Evolutionary conservation across 495 filamentous ascomycete genomes (phyloP), one percentile per base, ranked within the genome.

Genomic region (Xylaria sp.): DNA sequence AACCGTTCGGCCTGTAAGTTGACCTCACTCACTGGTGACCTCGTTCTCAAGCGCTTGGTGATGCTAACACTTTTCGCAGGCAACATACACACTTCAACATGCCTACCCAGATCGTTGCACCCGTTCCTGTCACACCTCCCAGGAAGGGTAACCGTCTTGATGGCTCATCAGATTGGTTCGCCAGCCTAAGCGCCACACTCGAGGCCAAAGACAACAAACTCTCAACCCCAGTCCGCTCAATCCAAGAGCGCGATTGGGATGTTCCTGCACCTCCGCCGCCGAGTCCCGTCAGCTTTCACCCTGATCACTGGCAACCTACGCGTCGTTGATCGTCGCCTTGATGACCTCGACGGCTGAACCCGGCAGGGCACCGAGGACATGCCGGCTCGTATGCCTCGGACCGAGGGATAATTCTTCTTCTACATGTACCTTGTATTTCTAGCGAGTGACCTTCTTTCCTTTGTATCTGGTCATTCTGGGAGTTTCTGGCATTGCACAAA

Each of bases 211-310:
- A 74, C 68, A 74, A 69, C 77, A 72, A 79, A 70, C 75, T 76
- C n/a, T 52, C 74, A 43, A 78, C 82, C 0, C 82, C 84, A 17
- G 79, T 80, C 69, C 83, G 80, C 74, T 72, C 78, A 66, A 85
- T 85, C 74, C 81, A 80, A 70, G 83, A 86, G 76, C 74, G 80
- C 55, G 84, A 85, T 76, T 86, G 83, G 79, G 78, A 82, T 41
- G 84, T 85, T 26, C 84, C 84, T 50, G 83, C 83, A 15, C 83
- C 84, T 1, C 84, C 84, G 24, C 84, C 84, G 35, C 84, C 84
- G 8, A 84, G 81, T 71, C 84, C 84, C 33, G 82, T 86, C 68
- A 80, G 82, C 76, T 85, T 83, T 73, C 79, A 80, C 31, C 70
- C 76, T 40, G 81, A 84, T 70, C 80, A 84, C 72, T 85, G 84